Base-by-base conservation (phyloP, 1,284 basidiomycete species). In the Boletus sp. region DNA sequence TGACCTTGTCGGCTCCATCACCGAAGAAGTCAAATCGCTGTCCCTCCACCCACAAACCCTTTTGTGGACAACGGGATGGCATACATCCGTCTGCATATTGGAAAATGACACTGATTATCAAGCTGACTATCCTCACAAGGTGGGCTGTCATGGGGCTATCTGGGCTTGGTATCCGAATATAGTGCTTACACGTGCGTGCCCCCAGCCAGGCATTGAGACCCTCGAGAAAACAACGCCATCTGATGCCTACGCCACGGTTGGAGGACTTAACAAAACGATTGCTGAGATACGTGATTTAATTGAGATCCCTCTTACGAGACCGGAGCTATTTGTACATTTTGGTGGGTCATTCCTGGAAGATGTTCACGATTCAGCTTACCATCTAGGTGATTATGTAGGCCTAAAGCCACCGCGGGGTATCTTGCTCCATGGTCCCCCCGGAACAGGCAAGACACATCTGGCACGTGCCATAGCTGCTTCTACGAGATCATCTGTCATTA, bases 391-490 rank as follows among this genome's bases (percentile, higher is more conserved):
- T 49, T 46, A 50, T 41, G 19, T 57, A 91, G 88, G 86, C 16
- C 75, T 96, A 22, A 92, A 89, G 57, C 92, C 94, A 12, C 93
- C 93, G 8, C 81, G 88, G 40, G 94, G 94, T 8, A 84, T 97
- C 34, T 76, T 96, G 5, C 78, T 97, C 1, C 87, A 95, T 66
- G 94, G 94, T 13, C 92, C 92, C 14, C 91, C 94, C 1, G 94
- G 94, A 17, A 97, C 94, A 5, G 94, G 94, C 12, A 97, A 96
- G 70, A 96, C 94, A 0, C 91, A 94, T 56, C 75, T 96, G 2
- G 92, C 93, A 8, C 84, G 91, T 45, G 90, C 91, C 8, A 93
- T 96, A 48, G 88, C 90, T 9, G 78, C 84, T 4, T 87, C 90
- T 1, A 88, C 86, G 0, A 78, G 78, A 26, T 88, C 91, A 22